Evolutionary conservation across 371 early-diverging fungal genomes (phyloP).

Genomic region (Apophysomyces sp.): DNA sequence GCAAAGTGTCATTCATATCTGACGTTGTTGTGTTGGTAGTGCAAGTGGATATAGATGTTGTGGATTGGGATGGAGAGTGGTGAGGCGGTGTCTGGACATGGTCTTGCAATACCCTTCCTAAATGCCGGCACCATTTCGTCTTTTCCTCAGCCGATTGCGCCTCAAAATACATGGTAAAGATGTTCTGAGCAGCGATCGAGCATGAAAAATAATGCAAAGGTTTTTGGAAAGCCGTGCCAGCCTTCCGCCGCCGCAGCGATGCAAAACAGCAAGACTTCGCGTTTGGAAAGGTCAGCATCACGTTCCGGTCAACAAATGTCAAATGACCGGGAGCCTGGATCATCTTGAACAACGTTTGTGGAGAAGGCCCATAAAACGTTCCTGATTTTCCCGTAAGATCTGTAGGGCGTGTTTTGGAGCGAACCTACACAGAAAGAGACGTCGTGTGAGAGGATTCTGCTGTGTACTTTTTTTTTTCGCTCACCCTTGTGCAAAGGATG

Average conservation of each 20-base stretch:
- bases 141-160: conserved; percentile 26
- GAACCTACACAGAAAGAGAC: not conserved
- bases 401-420: not conserved
- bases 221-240: not conserved
- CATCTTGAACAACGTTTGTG: conserved; percentile 22
- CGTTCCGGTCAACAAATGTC: conserved; percentile 21
- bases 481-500: conserved; percentile 40
- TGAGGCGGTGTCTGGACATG: not conserved
- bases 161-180: conserved; percentile 27
- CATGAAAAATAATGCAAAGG: conserved; percentile 25
- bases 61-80: not conserved
- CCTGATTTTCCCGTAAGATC: not conserved
- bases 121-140: conserved; percentile 24
- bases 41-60: not conserved
- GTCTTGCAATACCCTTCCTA: conserved; percentile 19
- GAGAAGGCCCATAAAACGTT: conserved; percentile 11
- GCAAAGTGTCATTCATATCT: not conserved
- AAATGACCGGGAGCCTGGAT: conserved; percentile 21
- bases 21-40: not conserved
- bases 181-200: conserved; percentile 24
- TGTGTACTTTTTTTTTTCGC: not conserved
- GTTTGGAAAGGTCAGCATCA: not conserved
- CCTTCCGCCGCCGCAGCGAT: conserved; percentile 7
- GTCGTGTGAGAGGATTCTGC: no score
- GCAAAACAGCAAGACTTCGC: conserved; percentile 1